phyloP scores from a whole-genome alignment of 805 yeast species.

The Ogataea trehalophila region DNA sequence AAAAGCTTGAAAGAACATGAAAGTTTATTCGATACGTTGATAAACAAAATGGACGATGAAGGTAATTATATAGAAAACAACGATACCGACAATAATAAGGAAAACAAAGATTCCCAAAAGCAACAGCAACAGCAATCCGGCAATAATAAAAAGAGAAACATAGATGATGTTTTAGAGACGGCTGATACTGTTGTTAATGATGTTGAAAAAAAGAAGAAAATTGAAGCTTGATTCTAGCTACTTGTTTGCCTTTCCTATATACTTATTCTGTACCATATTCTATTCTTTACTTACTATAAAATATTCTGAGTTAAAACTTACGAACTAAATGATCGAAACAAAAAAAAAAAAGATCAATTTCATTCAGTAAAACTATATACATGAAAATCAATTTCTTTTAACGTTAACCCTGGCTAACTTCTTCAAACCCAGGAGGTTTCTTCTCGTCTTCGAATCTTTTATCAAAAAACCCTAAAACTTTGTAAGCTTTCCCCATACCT shows the following conservation, averaged over 20 bases:
- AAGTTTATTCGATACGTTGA: slow-evolving; percentile 37
- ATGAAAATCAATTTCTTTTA: too few relatives aligned
- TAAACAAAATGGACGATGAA: slow-evolving; percentile 32
- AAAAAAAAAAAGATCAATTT: too few relatives aligned
- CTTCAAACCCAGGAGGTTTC: slow-evolving; percentile 51
- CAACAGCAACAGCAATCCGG: neutral
- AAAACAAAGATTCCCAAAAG: neutral
- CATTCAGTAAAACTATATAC: too few relatives aligned
- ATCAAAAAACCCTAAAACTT: slow-evolving; percentile 52
- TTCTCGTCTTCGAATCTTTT: slow-evolving; percentile 34
- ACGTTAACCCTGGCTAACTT: too few relatives aligned
- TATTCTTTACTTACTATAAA: too few relatives aligned
- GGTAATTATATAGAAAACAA: slow-evolving; percentile 21
- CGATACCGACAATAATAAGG: slow-evolving; percentile 4
- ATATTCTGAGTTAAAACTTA: too few relatives aligned
- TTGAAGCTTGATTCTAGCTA: neutral
- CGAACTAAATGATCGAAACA: too few relatives aligned
- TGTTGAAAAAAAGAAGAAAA: slow-evolving; percentile 1
- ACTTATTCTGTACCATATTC: too few relatives aligned
- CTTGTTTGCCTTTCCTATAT: too few relatives aligned
- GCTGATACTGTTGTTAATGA: neutral
- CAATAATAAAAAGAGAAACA: slow-evolving; percentile 5
- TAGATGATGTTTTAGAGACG: slow-evolving; percentile 1
- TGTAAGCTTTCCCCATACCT: slow-evolving; percentile 75
- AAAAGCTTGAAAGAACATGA: slow-evolving; percentile 51